Base-by-base conservation (phyloP, 2,329 filamentous ascomycete species). In the Pseudocercospora vitis region DNA sequence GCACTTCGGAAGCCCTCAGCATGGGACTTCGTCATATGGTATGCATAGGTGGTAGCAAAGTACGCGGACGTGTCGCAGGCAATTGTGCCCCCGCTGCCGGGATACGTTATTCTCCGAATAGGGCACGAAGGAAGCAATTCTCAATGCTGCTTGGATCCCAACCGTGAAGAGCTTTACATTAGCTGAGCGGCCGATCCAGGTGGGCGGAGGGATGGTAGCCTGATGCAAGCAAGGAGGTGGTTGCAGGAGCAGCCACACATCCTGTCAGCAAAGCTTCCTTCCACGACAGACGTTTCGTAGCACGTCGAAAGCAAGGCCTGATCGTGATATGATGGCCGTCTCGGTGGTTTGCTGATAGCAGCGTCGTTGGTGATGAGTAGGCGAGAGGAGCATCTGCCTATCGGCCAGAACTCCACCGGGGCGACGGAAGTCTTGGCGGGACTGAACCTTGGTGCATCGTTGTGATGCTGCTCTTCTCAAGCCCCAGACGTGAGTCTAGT, bases 161-260 rank as follows among this genome's bases (percentile, higher is more conserved):
- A n/a, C n/a, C n/a, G n/a, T n/a, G n/a, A n/a, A n/a, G n/a, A n/a
- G n/a, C n/a, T 8, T 11, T n/a, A 35, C 32, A 18, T 35, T 35
- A 18, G n/a, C 5, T 18, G 19, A 7, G 8, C n/a, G 37, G n/a
- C 3, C 8, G 8, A 26, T 42, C 11, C 37, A n/a, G 37, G 37
- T 23, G 16, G 37, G n/a, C n/a, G n/a, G 21, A 18, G 37, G 19
- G 24, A 21, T 7, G 7, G 16, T 23, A 24, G 16, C 21, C 37
- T 19, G 37, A 16, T 16, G 44, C 26, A 47, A 19, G 44, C 44
- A 47, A 32, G 44, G 44, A 47, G 44, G 44, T 31, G 26, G 44
- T 18, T 11, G n/a, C 19, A 39, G 14, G 18, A 39, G n/a, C 35
- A 39, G 35, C 35, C 35, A 39, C 35, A 39, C 19, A 19, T 40